Evolutionary conservation across 371 early-diverging fungal species (phyloP).

Genomic region (Rozella allomycis): DNA sequence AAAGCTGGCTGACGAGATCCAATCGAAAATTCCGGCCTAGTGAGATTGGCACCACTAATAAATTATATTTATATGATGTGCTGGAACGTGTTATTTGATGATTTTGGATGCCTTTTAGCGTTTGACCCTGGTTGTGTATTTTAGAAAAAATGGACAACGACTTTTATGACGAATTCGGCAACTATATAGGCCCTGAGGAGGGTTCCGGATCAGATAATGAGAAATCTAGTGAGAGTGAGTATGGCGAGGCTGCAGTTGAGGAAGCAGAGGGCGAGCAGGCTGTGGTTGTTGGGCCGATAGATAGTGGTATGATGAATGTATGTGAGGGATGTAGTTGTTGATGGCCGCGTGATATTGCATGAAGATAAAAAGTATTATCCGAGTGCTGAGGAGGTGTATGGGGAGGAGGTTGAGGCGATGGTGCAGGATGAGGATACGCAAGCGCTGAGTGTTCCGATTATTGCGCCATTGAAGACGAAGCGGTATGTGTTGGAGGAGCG

Average conservation of each 20-base stretch:
- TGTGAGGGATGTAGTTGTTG: background rate
- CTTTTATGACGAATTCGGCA: constrained; percentile 89
- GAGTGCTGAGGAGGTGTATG: constrained; percentile 88
- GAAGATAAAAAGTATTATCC: constrained; percentile 96
- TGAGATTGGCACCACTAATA: too few species aligned
- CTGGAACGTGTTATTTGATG: too few species aligned
- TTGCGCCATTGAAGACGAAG: constrained; percentile 65
- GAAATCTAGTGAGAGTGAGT: constrained; percentile 18
- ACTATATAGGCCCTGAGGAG: constrained; percentile 82
- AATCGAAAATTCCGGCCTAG: too few species aligned
- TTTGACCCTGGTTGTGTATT: too few species aligned
- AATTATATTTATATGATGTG: too few species aligned
- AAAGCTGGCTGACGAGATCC: constrained; percentile 16
- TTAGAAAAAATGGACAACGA: background rate
- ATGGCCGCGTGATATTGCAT: constrained; percentile 59
- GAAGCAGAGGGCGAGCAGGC: constrained; percentile 3
- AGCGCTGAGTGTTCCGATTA: constrained; percentile 79
- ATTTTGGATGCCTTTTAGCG: too few species aligned
- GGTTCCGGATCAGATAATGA: constrained; percentile 6
- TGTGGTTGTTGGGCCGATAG: constrained; percentile 1
- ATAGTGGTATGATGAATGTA: too few species aligned
- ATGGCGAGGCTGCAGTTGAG: constrained; percentile 14
- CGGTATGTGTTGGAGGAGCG: constrained; percentile 65
- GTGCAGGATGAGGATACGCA: constrained; percentile 96
- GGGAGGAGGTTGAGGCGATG: constrained; percentile 75